These are phyloP conservation scores for Trichomonas tenax DNA, from an alignment of 208 protist species.

Conservation along the genomic window DNA sequence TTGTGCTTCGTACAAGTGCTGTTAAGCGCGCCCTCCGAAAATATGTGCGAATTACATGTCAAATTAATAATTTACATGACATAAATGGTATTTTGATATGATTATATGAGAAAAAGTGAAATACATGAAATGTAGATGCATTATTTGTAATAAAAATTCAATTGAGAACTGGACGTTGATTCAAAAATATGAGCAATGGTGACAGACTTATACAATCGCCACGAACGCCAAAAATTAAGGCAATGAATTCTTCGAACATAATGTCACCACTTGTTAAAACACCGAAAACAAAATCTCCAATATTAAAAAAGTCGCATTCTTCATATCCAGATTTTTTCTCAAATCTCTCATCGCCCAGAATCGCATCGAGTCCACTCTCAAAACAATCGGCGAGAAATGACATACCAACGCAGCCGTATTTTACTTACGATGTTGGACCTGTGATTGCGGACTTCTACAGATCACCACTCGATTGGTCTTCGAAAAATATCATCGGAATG, in stretches of 20 bases:
- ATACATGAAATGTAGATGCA: too few relatives aligned
- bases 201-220: background rate
- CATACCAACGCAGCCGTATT: background rate
- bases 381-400: background rate
- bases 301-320: background rate
- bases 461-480: background rate
- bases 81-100: too few relatives aligned
- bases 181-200: background rate
- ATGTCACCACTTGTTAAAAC: background rate
- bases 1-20: too few relatives aligned
- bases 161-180: background rate
- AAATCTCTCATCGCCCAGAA: background rate
- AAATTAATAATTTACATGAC: too few relatives aligned
- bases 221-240: background rate
- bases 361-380: background rate
- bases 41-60: too few relatives aligned
- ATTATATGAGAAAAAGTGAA: too few relatives aligned
- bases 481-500: background rate
- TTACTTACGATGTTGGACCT: background rate
- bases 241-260: background rate
- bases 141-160: too few relatives aligned
- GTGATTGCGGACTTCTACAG: background rate
- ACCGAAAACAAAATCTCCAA: background rate
- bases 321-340: background rate
- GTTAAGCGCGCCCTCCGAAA: too few relatives aligned